These are phyloP conservation scores for Chalciporus sphaerocephalus DNA, from an alignment of 768 basidiomycete genomes.

Conservation along the genomic window DNA sequence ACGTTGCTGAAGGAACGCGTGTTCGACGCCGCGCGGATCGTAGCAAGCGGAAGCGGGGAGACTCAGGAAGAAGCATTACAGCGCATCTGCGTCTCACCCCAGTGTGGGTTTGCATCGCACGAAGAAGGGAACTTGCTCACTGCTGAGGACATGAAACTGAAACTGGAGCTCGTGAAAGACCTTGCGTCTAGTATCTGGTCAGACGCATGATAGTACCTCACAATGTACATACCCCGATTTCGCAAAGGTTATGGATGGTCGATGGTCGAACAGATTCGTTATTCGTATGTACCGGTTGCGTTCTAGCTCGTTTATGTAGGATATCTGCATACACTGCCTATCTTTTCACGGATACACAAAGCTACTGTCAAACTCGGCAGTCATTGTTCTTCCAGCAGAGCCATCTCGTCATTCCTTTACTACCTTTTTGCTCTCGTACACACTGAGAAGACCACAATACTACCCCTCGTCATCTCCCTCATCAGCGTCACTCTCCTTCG, in stretches of 20 bases:
- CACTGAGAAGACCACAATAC: constrained; percentile 75
- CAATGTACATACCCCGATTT: too few species aligned
- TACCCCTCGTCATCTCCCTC: constrained; percentile 74
- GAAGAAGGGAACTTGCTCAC: constrained; percentile 41
- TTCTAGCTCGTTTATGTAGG: too few species aligned
- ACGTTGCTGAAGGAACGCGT: constrained; percentile 38
- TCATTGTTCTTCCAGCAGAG: background rate
- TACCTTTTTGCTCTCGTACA: constrained; percentile 72
- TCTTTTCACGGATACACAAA: too few species aligned
- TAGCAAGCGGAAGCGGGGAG: constrained; percentile 38
- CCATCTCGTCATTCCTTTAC: constrained; percentile 11
- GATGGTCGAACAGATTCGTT: too few species aligned
- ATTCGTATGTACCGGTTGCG: too few species aligned
- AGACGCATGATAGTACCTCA: constrained; percentile 11
- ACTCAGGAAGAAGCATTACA: constrained; percentile 39
- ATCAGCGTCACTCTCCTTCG: constrained; percentile 61
- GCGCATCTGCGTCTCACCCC: too few species aligned
- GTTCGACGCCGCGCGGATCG: constrained; percentile 39
- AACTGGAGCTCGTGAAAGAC: constrained; percentile 30
- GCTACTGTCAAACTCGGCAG: too few species aligned
- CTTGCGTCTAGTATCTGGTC: constrained; percentile 37
- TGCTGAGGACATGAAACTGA: constrained; percentile 33
- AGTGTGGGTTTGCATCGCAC: constrained; percentile 45
- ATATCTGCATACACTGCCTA: too few species aligned
- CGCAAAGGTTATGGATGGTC: too few species aligned